Evolutionary conservation across 345 rosid species (phyloP).

Genomic region (Noccaea caerulescens): DNA sequence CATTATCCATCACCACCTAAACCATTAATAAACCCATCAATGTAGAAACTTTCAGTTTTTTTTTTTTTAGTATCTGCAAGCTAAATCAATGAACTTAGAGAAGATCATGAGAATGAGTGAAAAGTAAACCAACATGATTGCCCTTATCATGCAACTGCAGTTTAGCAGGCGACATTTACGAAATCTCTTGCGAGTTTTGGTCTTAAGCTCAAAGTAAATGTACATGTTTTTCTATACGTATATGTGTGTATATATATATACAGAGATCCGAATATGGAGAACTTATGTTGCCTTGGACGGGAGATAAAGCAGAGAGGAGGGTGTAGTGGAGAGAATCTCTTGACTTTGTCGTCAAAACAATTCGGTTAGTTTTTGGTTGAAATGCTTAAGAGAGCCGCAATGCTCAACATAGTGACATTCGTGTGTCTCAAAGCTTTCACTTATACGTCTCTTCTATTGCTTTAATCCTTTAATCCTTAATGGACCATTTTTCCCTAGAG

Average conservation of each 20-base stretch:
- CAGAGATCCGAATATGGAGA: conserved; percentile 1
- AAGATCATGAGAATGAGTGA: conserved; percentile 4
- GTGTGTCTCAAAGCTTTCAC: conserved; percentile 28
- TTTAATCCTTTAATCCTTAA: neutral
- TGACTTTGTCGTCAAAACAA: conserved; percentile 45
- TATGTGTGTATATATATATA: neutral
- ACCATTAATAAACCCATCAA: conserved; percentile 34
- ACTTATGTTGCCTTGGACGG: conserved; percentile 41
- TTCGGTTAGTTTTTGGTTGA: conserved; percentile 25
- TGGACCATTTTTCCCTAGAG: neutral
- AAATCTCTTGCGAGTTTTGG: conserved; percentile 22
- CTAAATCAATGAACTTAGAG: neutral
- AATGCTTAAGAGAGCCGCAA: conserved; percentile 30
- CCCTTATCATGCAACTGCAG: conserved; percentile 40
- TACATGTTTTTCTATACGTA: conserved; percentile 13
- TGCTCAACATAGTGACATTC: conserved; percentile 17
- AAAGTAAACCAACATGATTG: conserved; percentile 42
- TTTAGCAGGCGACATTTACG: conserved; percentile 36
- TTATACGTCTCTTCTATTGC: conserved; percentile 31
- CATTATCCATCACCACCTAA: conserved; percentile 88
- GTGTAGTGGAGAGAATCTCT: conserved; percentile 41
- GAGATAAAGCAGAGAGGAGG: conserved; percentile 32
- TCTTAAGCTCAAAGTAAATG: conserved; percentile 30
- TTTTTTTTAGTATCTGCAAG: neutral
- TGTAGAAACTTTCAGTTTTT: too few species aligned